Base-by-base conservation (phyloP, 257 asterid species). In the Paulownia fortunei region DNA sequence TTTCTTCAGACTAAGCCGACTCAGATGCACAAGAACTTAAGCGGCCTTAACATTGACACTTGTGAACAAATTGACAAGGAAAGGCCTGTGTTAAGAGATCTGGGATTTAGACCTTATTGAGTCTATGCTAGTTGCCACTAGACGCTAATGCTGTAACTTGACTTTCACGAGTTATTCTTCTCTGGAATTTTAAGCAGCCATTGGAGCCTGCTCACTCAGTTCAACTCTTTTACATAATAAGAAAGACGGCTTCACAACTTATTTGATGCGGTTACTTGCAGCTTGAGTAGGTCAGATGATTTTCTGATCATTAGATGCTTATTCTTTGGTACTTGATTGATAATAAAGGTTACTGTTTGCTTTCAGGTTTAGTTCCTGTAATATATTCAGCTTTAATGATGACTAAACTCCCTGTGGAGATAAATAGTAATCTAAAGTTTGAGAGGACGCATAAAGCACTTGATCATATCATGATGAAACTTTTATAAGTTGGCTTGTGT, bases 51-150 rank as follows among this genome's bases (percentile, higher is more conserved):
- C 6, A 34, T 62, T 70, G n/a, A n/a, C n/a, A n/a, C n/a, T n/a
- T n/a, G n/a, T 56, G 63, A 61, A 79, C 58, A 59, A 76, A 32
- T 23, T 23, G 41, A 63, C 32, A 49, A 62, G 65, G 71, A 23
- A 78, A 2, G 10, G 34, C 55, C 47, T 42, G 47, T 9, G 44
- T n/a, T 24, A 24, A 19, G 21, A 8, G 19, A 24, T 59, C 12
- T 62, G 16, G 32, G 41, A 19, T 56, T 72, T 54, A 36, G 37
- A 72, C 15, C 8, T 19, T 55, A 47, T 21, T 16, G 21, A 37
- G 26, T 55, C 41, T 21, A 11, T 12, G 49, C 32, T 36, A 26
- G 3, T 72, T 23, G 26, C 27, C 2, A 24, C 47, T 13, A 5
- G 19, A 2, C 4, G 2, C 18, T 8, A 21, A 21, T 68, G 60